Conservation (phyloP, 164 flowering plant genomes). For the Kingdonia uniflora region DNA sequence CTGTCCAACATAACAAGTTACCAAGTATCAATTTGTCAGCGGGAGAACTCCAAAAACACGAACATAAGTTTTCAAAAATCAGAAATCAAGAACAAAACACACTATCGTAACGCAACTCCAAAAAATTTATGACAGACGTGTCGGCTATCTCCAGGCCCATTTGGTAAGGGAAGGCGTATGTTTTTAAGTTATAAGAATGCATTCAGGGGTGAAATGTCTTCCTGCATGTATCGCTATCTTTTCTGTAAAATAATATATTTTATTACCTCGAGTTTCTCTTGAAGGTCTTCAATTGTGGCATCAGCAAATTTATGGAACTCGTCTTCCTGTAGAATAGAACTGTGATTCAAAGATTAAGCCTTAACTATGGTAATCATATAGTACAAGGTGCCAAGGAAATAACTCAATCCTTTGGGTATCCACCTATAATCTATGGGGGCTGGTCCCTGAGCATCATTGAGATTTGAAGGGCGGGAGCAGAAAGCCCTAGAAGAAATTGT, state of each 20-base stretch:
- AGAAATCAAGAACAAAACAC: too few relatives aligned
- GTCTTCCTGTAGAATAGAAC: slow-evolving; percentile 70
- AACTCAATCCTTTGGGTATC: neutral
- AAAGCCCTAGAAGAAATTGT: slow-evolving; percentile 8
- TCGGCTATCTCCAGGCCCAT: too few relatives aligned
- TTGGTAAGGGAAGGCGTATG: too few relatives aligned
- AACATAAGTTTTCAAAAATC: too few relatives aligned
- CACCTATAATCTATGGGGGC: slow-evolving; percentile 14
- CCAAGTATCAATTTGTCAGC: too few relatives aligned
- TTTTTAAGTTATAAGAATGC: too few relatives aligned
- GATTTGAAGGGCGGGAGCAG: slow-evolving; percentile 10
- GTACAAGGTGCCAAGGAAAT: neutral
- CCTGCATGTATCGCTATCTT: too few relatives aligned
- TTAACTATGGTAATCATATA: neutral
- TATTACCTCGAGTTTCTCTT: slow-evolving; percentile 77
- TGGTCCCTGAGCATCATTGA: slow-evolving; percentile 6
- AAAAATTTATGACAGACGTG: too few relatives aligned
- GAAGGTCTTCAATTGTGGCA: slow-evolving; percentile 62
- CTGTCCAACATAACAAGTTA: too few relatives aligned
- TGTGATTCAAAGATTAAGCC: slow-evolving; percentile 13
- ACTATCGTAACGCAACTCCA: too few relatives aligned
- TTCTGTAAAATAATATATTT: neutral
- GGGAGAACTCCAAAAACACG: too few relatives aligned
- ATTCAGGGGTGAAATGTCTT: too few relatives aligned
- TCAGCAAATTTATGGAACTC: slow-evolving; percentile 71